Evolutionary conservation across 1,139 yeast genomes (phyloP).

Genomic region (Scheffersomyces cryptocercus): DNA sequence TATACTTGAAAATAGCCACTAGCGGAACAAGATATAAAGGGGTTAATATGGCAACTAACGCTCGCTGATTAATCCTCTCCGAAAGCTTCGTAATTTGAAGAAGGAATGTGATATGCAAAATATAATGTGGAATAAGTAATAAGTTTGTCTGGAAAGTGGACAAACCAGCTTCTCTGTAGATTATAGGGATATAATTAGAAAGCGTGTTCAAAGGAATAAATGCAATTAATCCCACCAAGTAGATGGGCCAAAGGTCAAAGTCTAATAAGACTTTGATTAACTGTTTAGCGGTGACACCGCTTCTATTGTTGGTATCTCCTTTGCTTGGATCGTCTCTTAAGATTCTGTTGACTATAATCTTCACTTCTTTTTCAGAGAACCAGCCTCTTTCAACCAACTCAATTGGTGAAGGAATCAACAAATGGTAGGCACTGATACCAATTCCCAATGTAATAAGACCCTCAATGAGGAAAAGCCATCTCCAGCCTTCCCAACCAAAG

Average conservation of each 20-base stretch:
- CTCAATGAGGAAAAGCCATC: slow-evolving; percentile 14
- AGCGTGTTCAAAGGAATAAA: slow-evolving; percentile 15
- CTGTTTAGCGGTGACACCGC: slow-evolving; percentile 12
- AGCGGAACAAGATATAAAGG: slow-evolving; percentile 10
- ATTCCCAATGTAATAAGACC: slow-evolving; percentile 12
- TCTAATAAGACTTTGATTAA: slow-evolving; percentile 14
- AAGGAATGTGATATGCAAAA: slow-evolving; percentile 14
- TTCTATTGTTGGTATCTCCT: slow-evolving; percentile 18
- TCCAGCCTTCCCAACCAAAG: slow-evolving; percentile 14
- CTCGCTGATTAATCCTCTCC: slow-evolving; percentile 11
- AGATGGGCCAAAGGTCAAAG: slow-evolving; percentile 20
- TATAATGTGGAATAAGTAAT: slow-evolving; percentile 15
- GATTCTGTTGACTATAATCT: slow-evolving; percentile 19
- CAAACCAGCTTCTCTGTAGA: slow-evolving; percentile 17
- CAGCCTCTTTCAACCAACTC: slow-evolving; percentile 35
- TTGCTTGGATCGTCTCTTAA: slow-evolving; percentile 22
- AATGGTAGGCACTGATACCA: slow-evolving; percentile 14
- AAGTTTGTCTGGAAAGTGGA: slow-evolving; percentile 17
- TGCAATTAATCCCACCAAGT: slow-evolving; percentile 15
- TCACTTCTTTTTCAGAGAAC: slow-evolving; percentile 18
- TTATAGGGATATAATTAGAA: slow-evolving; percentile 15
- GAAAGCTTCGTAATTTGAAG: slow-evolving; percentile 15
- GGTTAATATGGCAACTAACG: slow-evolving; percentile 7
- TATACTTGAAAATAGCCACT: slow-evolving; percentile 7
- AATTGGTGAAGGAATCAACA: slow-evolving; percentile 15